A percentile compares a stretch with the other conserved stretches of the same genome.
These are phyloP conservation scores for Globisporangium nodosum DNA, from an alignment of 352 stramenopile species.

Conservation along the genomic window DNA sequence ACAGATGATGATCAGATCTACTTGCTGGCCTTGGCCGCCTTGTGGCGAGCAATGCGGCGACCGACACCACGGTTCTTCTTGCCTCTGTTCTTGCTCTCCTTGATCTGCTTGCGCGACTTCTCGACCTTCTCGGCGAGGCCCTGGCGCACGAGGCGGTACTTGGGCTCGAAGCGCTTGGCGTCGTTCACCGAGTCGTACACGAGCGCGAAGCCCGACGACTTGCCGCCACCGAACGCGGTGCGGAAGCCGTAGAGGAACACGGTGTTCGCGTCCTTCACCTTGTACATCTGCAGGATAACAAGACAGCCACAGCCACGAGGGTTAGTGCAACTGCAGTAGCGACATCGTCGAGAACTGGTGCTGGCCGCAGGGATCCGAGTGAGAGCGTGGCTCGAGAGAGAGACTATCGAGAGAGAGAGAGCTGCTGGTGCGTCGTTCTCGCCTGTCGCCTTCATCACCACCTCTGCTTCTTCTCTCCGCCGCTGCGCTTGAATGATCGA, in stretches of 20 bases:
- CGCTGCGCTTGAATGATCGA: background rate
- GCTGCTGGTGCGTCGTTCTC: background rate
- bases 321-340: background rate
- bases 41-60: slow-evolving; percentile 97
- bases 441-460: background rate
- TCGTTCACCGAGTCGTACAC: slow-evolving; percentile 99
- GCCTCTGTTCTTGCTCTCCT: slow-evolving; percentile 99
- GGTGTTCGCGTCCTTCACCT: slow-evolving; percentile 93
- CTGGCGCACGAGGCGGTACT: slow-evolving; percentile 95
- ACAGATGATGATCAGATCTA: slow-evolving; percentile 47
- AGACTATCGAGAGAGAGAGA: background rate
- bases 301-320: background rate
- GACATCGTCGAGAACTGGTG: background rate
- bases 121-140: slow-evolving; percentile 93
- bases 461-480: background rate
- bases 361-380: background rate
- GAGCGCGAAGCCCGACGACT: slow-evolving; percentile 96
- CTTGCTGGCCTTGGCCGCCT: slow-evolving; percentile 97
- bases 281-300: slow-evolving; percentile 84
- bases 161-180: slow-evolving; percentile 98
- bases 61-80: slow-evolving; percentile 98
- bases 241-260: slow-evolving; percentile 97
- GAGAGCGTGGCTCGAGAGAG: background rate
- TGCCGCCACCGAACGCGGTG: slow-evolving; percentile 97
- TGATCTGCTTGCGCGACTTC: slow-evolving; percentile 98